A percentile compares a stretch with the other conserved stretches of the same genome.
These are phyloP conservation scores for Colletotrichum agaves DNA, from an alignment of 2,329 filamentous ascomycete species.

Conservation along the genomic window DNA sequence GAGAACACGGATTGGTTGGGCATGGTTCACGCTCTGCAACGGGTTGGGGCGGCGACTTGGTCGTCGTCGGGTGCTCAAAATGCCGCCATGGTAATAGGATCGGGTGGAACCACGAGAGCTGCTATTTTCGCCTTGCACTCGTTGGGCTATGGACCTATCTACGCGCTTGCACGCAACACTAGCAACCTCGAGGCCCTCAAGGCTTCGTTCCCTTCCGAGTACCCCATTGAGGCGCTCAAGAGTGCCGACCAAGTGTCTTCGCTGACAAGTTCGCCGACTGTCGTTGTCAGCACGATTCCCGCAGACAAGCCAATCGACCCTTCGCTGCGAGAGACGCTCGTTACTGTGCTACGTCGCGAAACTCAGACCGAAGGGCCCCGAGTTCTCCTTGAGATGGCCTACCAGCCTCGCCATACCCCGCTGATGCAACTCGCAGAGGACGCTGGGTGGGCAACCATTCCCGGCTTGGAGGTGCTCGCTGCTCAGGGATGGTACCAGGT, in stretches of 20 bases:
- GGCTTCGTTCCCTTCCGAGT: slow-evolving; percentile 77
- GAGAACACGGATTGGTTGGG: slow-evolving; percentile 97
- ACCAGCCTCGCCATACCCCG: slow-evolving; percentile 85
- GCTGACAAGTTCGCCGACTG: slow-evolving; percentile 62
- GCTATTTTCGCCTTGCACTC: slow-evolving; percentile 88
- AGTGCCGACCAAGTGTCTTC: slow-evolving; percentile 1
- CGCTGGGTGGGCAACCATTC: slow-evolving; percentile 83
- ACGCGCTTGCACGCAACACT: slow-evolving; percentile 82
- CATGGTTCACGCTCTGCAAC: slow-evolving; percentile 83
- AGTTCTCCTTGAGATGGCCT: slow-evolving; percentile 93
- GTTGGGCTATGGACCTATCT: slow-evolving; percentile 87
- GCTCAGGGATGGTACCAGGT: slow-evolving; percentile 92
- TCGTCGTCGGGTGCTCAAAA: slow-evolving; percentile 42
- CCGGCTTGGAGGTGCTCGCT: slow-evolving; percentile 88
- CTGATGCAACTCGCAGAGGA: slow-evolving; percentile 86
- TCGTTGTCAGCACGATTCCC: slow-evolving; percentile 91
- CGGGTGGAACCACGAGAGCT: slow-evolving; percentile 90
- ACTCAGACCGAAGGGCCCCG: slow-evolving; percentile 55
- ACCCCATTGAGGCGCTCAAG: slow-evolving; percentile 74
- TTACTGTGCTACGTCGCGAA: slow-evolving; percentile 58
- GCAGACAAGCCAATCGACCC: slow-evolving; percentile 86
- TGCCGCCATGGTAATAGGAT: slow-evolving; percentile 85
- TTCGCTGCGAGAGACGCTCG: slow-evolving; percentile 73
- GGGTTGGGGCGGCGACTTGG: slow-evolving; percentile 67
- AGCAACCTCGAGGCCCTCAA: slow-evolving; percentile 75